These are phyloP conservation scores for Zopfia rhizophila DNA, from an alignment of 2,329 filamentous ascomycete species.

Conservation along the genomic window DNA sequence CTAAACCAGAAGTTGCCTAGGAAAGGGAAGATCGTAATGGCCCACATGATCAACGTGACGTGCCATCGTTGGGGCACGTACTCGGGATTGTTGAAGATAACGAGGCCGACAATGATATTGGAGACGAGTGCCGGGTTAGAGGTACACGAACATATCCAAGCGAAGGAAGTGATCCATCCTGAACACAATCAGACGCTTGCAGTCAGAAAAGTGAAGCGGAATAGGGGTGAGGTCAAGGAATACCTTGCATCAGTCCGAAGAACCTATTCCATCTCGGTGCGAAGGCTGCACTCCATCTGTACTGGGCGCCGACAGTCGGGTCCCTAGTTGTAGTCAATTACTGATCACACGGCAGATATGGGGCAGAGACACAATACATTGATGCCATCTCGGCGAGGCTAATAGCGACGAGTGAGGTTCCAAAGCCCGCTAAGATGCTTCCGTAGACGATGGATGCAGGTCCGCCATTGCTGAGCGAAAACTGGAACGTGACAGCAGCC, in stretches of 20 bases:
- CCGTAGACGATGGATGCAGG: slow-evolving; percentile 41
- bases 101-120: slow-evolving; percentile 33
- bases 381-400: slow-evolving; percentile 42
- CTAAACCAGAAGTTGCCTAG: slow-evolving; percentile 57
- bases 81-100: slow-evolving; percentile 45
- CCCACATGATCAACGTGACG: slow-evolving; percentile 58
- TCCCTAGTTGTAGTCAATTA: slow-evolving; percentile 21
- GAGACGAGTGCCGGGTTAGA: slow-evolving; percentile 38
- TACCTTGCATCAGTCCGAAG: slow-evolving; percentile 39
- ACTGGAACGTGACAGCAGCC: slow-evolving; percentile 37
- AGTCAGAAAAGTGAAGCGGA: slow-evolving; percentile 46
- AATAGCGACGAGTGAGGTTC: slow-evolving; percentile 42
- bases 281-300: slow-evolving; percentile 38
- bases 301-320: slow-evolving; percentile 42
- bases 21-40: slow-evolving; percentile 50
- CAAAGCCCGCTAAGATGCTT: slow-evolving; percentile 35
- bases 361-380: slow-evolving; percentile 35
- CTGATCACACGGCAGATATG: slow-evolving; percentile 29
- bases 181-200: slow-evolving; percentile 46
- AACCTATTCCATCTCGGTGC: slow-evolving; percentile 35
- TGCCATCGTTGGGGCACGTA: slow-evolving; percentile 57
- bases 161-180: slow-evolving; percentile 54
- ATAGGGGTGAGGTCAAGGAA: neutral
- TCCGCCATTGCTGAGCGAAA: slow-evolving; percentile 38
- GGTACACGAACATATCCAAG: slow-evolving; percentile 46